Evolutionary conservation across 257 asterid species (phyloP).

Genomic region (Lavandula angustifolia): DNA sequence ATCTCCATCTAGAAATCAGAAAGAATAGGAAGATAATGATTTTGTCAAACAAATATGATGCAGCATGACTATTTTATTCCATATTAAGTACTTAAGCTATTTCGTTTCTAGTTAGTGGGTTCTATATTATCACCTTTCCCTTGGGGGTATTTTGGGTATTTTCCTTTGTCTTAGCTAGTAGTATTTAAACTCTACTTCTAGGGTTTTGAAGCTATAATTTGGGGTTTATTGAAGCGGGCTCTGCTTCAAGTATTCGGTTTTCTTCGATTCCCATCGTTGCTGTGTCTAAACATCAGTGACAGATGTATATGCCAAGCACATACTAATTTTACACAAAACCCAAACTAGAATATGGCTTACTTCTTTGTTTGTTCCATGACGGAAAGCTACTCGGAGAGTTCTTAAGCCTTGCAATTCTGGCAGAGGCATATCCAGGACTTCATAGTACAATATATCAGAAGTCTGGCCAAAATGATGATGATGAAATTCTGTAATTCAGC

Average conservation of each 20-base stretch:
- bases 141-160: too few relatives aligned
- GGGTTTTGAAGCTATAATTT: too few relatives aligned
- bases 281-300: neutral
- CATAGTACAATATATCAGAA: constrained; percentile 61
- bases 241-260: too few relatives aligned
- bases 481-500: constrained; percentile 31
- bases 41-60: constrained; percentile 26
- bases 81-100: too few relatives aligned
- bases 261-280: too few relatives aligned
- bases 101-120: too few relatives aligned
- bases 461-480: constrained; percentile 38
- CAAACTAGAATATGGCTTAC: constrained; percentile 32
- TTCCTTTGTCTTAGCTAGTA: too few relatives aligned
- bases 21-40: constrained; percentile 8
- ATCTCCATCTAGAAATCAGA: constrained; percentile 37
- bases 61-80: too few relatives aligned
- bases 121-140: too few relatives aligned
- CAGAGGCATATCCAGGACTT: constrained; percentile 65
- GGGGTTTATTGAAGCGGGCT: too few relatives aligned
- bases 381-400: constrained; percentile 61
- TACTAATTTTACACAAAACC: constrained; percentile 22
- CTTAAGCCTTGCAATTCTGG: constrained; percentile 63
- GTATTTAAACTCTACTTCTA: too few relatives aligned
- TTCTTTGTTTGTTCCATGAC: constrained; percentile 46
- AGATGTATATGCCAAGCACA: constrained; percentile 5